Base-by-base conservation (phyloP, 768 basidiomycete genomes). In the Epithele typhae region DNA sequence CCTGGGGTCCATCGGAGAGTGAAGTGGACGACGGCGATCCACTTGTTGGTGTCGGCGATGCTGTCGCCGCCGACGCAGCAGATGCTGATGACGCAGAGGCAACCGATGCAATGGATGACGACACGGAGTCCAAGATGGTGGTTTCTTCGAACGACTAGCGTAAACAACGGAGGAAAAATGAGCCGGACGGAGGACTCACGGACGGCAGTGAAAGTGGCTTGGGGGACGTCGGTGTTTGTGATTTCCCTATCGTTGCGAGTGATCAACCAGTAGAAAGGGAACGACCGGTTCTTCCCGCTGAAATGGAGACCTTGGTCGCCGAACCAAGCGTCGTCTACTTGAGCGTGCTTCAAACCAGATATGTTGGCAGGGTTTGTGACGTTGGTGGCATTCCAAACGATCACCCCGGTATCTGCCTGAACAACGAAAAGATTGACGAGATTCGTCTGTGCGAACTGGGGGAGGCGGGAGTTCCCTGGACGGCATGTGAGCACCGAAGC, bases 191-290 rank as follows among this genome's bases (percentile, higher is more conserved):
- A 4, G 32, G 35, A 88, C 87, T 68, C 64, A 90, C 87, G 92
- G 45, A 93, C 71, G 46, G 86, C 92, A 18, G 67, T 71, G 66
- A 94, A 95, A 1, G 79, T 88, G 11, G 86, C 64, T 57, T 90
- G 87, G 7, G 82, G 76, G 3, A 73, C 64, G 55, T 78, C 73
- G 17, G 77, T 76, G 37, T 80, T 81, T 54, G 80, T 76, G 33
- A 88, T 70, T 2, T 71, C 64, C 37, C 65, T 56, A 52, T 80
- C 75, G 39, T 69, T 73, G 39, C 78, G 74, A n/a, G 81, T 83
- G 55, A 94, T 73, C 42, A 90, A 73, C 76, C 84, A 94, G 66
- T 75, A 92, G 57, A 78, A 92, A 0, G 84, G 81, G 65, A 78
- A 90, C 8, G 77, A 68, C 39, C 77, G 65, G 51, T 83, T 77